Base-by-base conservation (phyloP, 305 asterid genomes). In the Andrographis paniculata region DNA sequence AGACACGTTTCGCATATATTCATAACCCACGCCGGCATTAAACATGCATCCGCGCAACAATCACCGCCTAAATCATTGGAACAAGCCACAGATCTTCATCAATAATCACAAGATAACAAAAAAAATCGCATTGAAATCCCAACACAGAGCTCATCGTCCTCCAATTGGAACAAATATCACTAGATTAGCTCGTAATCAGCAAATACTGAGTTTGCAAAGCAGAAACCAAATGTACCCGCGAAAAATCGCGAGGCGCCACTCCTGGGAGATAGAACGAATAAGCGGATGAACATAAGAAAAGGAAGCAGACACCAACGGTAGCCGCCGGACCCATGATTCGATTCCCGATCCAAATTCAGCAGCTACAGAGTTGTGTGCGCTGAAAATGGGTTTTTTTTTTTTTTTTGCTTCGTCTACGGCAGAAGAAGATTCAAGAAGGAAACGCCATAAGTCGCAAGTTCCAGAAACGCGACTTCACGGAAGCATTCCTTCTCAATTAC, bases 161-260 rank as follows among this genome's bases (percentile, higher is more conserved):
- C 3, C 4, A 41, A n/a, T n/a, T n/a, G n/a, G n/a, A 2, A 41
- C 1, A 11, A 15, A 10, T 11, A n/a, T 10, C 7, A 42, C 3
- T 42, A 19, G 1, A 14, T 18, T 14, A 9, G 47, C 17, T 42
- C 47, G 17, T 16, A 17, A 13, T 4, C 1, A 44, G 9, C 49
- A 44, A 3, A 6, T 20, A 20, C 17, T 9, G 3, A 19, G 18
- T 6, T 21, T 1, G n/a, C 0, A 44, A 44, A 44, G n/a, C n/a
- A 1, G 17, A 9, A 37, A 37, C 14, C 4, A n/a, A 37, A 37
- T 13, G 31, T 44, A 44, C 49, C 30, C 10, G 20, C 3, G 1
- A 17, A 44, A 44, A 44, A 44, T 44, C 49, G 14, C 49, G 49
- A 18, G 49, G 49, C 2, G 49, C 49, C 4, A 44, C 49, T 13